Evolutionary conservation across 1,139 yeast genomes (phyloP), one percentile per base, ranked within the genome.

Genomic region (Pichia sp.): DNA sequence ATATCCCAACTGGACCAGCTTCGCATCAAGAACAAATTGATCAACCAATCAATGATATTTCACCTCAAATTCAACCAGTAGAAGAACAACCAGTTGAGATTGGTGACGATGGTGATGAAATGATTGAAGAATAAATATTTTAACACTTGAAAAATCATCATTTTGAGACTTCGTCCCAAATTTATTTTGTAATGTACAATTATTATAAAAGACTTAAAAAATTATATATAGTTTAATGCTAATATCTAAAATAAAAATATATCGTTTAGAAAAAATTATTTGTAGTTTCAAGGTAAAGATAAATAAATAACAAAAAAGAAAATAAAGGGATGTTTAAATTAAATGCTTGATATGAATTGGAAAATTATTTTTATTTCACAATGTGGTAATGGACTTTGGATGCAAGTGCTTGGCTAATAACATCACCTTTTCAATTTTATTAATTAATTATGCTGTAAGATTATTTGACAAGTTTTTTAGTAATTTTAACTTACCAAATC

Each of bases 71-170:
- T 5, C 29, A 41, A 27, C 44, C 18, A 39, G 18, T 13, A 14
- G 27, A 10, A 27, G 50, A 47, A 18, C 45, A 49, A 22, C 27
- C 28, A n/a, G 42, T 34, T 45, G 51, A 33, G 8, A 28, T 25
- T 9, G 42, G 43, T 25, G 59, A 53, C 41, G 64, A 62, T 46
- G 63, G 51, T 44, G 64, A 60, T 33, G 62, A 60, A 45, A 60
- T 62, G 54, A 61, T 61, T 47, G 66, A 62, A 54, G 62, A 60
- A 46, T 58, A 45, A 46, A 13, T 27, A 1, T 27, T 25, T 39
- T 27, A 27, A 22, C 3, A 18, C 16, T 14, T 34, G 31, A 36
- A 19, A 16, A 19, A 18, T 16, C 16, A n/a, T n/a, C 22, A 6
- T n/a, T n/a, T n/a, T 5, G 34, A 22, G 25, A 22, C 4, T 22